These are phyloP conservation scores for Trametes cubensis DNA, from an alignment of 768 basidiomycete species.

Conservation along the genomic window DNA sequence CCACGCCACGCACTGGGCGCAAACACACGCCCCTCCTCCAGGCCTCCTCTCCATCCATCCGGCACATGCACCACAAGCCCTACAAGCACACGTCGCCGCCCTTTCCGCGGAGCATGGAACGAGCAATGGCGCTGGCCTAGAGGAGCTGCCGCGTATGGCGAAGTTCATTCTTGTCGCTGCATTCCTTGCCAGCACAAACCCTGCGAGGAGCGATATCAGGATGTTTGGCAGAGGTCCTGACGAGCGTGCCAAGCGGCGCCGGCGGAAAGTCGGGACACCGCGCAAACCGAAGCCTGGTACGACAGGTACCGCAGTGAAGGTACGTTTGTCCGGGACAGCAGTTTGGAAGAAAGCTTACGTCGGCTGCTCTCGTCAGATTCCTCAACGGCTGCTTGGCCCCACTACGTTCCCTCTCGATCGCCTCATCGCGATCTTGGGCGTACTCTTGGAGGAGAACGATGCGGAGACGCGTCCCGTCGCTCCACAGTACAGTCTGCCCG, in stretches of 20 bases:
- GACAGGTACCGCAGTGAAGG: conserved; percentile 32
- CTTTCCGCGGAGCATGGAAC: not conserved
- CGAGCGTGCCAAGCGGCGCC: conserved; percentile 61
- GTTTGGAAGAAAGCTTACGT: not conserved
- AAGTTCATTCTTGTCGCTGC: conserved; percentile 77
- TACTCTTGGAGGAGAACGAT: conserved; percentile 75
- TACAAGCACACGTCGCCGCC: conserved; percentile 12
- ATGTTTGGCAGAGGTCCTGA: conserved; percentile 80
- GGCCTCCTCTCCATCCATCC: conserved; percentile 39
- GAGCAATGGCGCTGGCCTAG: conserved; percentile 27
- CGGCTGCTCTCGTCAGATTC: conserved; percentile 46
- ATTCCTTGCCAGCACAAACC: conserved; percentile 85
- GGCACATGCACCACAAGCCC: conserved; percentile 30
- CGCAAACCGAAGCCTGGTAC: conserved; percentile 29
- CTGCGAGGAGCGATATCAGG: conserved; percentile 73
- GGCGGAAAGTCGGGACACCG: conserved; percentile 40
- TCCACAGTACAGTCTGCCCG: conserved; percentile 56
- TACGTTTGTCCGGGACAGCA: conserved; percentile 4
- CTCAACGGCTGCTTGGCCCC: conserved; percentile 82
- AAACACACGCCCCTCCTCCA: conserved; percentile 48
- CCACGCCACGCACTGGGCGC: conserved; percentile 67
- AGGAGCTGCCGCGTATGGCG: conserved; percentile 62
- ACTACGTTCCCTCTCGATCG: conserved; percentile 78
- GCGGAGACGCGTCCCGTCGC: conserved; percentile 47
- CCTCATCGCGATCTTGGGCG: conserved; percentile 77